These are phyloP conservation scores for Stramenopiles sp. DNA, from an alignment of 352 stramenopile genomes.

Conservation along the genomic window DNA sequence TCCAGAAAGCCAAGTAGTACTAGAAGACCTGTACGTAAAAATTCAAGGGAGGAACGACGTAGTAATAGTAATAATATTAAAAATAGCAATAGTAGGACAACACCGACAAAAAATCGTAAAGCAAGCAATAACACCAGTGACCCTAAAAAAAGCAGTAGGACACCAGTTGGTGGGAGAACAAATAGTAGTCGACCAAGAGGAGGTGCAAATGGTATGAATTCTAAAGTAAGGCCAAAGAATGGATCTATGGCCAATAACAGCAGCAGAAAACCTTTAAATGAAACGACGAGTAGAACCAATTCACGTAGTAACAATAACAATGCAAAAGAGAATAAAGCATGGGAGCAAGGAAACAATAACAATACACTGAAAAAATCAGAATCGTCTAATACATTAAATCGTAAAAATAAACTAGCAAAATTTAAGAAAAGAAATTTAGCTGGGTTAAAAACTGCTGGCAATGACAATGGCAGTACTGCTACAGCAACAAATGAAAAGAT, in stretches of 20 bases:
- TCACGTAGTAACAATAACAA: not conserved
- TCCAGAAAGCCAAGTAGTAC: not conserved
- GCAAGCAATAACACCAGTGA: too few species aligned
- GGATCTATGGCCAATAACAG: not conserved
- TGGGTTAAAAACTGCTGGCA: not conserved
- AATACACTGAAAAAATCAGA: not conserved
- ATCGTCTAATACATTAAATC: not conserved
- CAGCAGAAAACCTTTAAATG: not conserved
- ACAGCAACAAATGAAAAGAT: not conserved
- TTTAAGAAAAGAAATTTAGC: slow-evolving; percentile 7
- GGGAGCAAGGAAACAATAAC: not conserved
- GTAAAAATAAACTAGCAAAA: not conserved
- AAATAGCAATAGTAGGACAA: too few species aligned
- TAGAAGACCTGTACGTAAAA: not conserved
- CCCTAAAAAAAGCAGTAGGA: not conserved
- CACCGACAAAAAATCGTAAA: not conserved
- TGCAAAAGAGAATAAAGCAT: not conserved
- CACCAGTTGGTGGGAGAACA: too few species aligned
- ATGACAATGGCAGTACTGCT: not conserved
- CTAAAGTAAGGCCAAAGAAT: not conserved
- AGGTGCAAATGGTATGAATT: not conserved
- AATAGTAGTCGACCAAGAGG: too few species aligned
- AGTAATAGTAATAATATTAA: not conserved
- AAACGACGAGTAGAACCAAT: not conserved
- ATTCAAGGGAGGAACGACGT: not conserved